A percentile compares a stretch with the other conserved stretches of the same genome.
Evolutionary conservation across 805 yeast species (phyloP).

Genomic region (Candida rishiriensis): DNA sequence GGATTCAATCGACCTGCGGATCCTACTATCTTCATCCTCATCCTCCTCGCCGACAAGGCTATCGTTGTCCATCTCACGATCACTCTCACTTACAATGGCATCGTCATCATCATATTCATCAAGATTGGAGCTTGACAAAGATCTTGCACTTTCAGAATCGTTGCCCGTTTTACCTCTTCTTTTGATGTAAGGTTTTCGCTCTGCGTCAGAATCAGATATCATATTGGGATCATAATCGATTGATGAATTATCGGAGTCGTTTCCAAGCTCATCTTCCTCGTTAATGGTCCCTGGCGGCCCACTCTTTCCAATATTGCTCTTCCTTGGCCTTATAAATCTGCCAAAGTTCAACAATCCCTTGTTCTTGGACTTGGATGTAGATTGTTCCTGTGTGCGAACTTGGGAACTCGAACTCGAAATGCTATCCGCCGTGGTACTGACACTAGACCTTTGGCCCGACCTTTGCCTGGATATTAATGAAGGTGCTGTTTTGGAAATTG

Average conservation of each 20-base stretch:
- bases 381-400: background rate
- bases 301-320: background rate
- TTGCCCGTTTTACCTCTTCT: background rate
- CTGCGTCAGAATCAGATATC: slow-evolving; percentile 1
- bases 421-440: too few relatives aligned
- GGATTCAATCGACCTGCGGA: slow-evolving; percentile 20
- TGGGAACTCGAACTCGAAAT: too few relatives aligned
- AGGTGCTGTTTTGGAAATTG: background rate
- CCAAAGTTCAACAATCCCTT: slow-evolving; percentile 9
- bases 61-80: slow-evolving; percentile 5
- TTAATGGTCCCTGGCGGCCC: slow-evolving; percentile 1
- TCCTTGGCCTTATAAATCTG: slow-evolving; percentile 7
- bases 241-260: slow-evolving; percentile 8
- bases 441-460: background rate
- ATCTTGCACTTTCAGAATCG: background rate
- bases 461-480: background rate
- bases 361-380: slow-evolving; percentile 2
- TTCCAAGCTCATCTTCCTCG: slow-evolving; percentile 5
- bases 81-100: slow-evolving; percentile 3
- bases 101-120: background rate
- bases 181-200: background rate
- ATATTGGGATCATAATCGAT: background rate
- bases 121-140: background rate
- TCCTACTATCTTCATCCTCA: slow-evolving; percentile 10
- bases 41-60: slow-evolving; percentile 10